Base-by-base conservation (phyloP, 1,284 basidiomycete genomes). In the Volvariella surrecta region DNA sequence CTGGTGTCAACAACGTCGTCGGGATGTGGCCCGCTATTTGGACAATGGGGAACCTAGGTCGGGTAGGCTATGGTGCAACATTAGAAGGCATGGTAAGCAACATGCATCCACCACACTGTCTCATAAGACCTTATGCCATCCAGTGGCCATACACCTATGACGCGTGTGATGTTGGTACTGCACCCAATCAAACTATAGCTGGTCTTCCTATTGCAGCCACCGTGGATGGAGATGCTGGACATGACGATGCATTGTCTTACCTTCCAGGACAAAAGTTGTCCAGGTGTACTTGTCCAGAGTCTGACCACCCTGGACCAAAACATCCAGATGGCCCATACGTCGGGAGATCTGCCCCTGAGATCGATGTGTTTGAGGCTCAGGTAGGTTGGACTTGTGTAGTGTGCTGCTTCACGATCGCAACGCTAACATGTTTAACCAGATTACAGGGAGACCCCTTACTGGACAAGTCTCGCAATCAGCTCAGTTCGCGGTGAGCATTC, bases 121-220 rank as follows among this genome's bases (percentile, higher is more conserved):
- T n/a, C 21, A 10, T 40, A 35, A 28, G 35, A 16, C 35, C 28
- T 20, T 32, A 17, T 40, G 37, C 10, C 20, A 20, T 32, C 22
- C 45, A 71, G 76, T 82, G 81, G 71, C 82, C 82, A 13, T 89
- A 89, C 57, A 76, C 77, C 1, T 87, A 89, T 57, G 79, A 82
- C 53, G 51, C 70, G 0, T 89, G 82, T 57, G 83, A 83, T 52
- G 68, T 79, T 20, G 84, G 83, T 1, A 83, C 82, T 1, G 61
- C 73, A 31, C 63, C 70, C n/a, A 75, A 77, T 48, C 74, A 77
- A 55, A 74, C 70, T 4, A 50, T 55, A 8, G 59, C 64, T 44
- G 70, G 66, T 2, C 52, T 58, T 9, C 72, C 69, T 1, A 50
- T 46, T 3, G 63, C 62, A 18, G 66, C 71, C 0, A 60, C 58